Evolutionary conservation across 2,329 filamentous ascomycete species (phyloP).

Genomic region (Penicillium sp.): DNA sequence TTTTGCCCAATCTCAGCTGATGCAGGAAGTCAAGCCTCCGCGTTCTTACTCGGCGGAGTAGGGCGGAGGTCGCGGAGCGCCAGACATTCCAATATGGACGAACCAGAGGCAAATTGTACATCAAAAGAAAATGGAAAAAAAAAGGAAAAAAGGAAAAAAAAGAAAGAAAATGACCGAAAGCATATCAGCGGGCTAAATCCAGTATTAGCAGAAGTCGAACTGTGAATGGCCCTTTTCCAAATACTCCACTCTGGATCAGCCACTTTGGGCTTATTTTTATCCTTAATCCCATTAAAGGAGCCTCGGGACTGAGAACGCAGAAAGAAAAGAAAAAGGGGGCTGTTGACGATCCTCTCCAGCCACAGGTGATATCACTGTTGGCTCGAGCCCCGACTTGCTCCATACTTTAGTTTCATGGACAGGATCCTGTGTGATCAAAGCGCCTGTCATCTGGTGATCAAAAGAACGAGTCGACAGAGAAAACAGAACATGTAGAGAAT

Average conservation of each 20-base stretch:
- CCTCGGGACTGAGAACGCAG: constrained; percentile 6
- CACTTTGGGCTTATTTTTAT: constrained; percentile 15
- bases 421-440: constrained; percentile 13
- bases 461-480: not conserved
- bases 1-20: constrained; percentile 2
- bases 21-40: constrained; percentile 7
- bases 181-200: not conserved
- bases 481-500: not conserved
- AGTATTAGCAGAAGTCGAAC: constrained; percentile 9
- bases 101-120: not conserved
- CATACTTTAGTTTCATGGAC: not conserved
- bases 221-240: constrained; percentile 4
- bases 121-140: not conserved
- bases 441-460: constrained; percentile 7
- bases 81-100: constrained; percentile 6
- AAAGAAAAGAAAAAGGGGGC: not conserved
- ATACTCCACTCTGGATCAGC: constrained; percentile 9
- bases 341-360: not conserved
- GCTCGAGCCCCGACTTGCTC: not conserved
- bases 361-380: not conserved
- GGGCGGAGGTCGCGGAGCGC: constrained; percentile 3
- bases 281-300: constrained; percentile 10
- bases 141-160: not conserved
- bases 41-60: not conserved
- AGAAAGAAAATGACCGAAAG: not conserved